Evolutionary conservation across 352 stramenopile genomes (phyloP), one percentile per base, ranked within the genome.

Genomic region (Poterioochromonas sp.): DNA sequence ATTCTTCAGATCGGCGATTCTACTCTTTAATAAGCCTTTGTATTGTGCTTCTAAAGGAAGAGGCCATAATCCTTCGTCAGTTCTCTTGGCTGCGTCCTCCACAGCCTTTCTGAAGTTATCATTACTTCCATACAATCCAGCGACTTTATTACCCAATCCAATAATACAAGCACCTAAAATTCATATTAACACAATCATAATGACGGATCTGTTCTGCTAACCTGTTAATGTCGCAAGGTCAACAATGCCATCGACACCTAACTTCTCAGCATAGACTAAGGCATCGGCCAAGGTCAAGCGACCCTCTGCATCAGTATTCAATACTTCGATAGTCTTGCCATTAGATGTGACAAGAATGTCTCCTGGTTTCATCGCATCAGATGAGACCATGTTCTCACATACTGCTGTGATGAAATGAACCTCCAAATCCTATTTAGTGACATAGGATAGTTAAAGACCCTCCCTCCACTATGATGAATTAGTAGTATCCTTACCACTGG

Each of bases 301-400:
- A 15, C 89, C 89, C 83, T 94, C 89, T 0, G 89, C 89, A 83
- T 94, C 88, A 37, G 88, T 93, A 80, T 94, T 94, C 34, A 92
- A 73, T 37, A 84, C 77, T 81, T 94, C 89, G 79, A 94, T 93
- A 0, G 88, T 94, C 77, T 93, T 94, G 15, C 89, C 88, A 83
- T 94, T 94, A 18, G 84, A 91, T 53, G 89, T 88, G 37, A 84
- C 90, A 0, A 94, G 79, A 60, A 94, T 89, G 78, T 94, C 88
- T 64, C 83, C 87, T 8, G 88, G 88, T 39, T 90, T 85, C 53
- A 92, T 80, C 37, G 85, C 87, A n/a, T 83, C 80, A 26, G 79
- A 79, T 29, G 76, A 82, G 29, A 87, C 64, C 82, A 87, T 86
- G 76, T 87, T 87, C 68, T 93, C 88, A 80, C 89, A 94, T 20